These are phyloP conservation scores for Singerocomus inundabilis DNA, from an alignment of 1,284 basidiomycete species.

Conservation along the genomic window DNA sequence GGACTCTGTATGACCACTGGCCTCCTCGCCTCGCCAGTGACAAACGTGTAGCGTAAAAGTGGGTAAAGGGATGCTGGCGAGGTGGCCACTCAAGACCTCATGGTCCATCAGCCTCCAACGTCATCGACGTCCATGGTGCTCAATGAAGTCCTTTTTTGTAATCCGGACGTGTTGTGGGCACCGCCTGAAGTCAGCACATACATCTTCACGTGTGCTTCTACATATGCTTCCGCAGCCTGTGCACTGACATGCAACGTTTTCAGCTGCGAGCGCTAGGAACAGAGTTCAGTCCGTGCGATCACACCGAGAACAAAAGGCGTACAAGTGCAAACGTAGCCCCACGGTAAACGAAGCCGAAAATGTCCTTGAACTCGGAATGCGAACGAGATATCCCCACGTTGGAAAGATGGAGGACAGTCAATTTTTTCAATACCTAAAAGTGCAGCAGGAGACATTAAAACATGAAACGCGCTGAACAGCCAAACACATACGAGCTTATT, in stretches of 20 bases:
- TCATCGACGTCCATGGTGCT: slow-evolving; percentile 9
- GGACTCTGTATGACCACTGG: background rate
- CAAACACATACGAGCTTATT: slow-evolving; percentile 40
- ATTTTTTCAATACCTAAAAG: slow-evolving; percentile 44
- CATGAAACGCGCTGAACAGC: background rate
- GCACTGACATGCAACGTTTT: slow-evolving; percentile 31
- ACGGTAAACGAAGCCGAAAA: slow-evolving; percentile 51
- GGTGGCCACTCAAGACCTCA: background rate
- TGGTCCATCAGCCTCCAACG: slow-evolving; percentile 3
- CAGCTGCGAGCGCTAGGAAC: slow-evolving; percentile 39
- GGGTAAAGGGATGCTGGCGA: background rate
- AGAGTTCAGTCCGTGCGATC: background rate
- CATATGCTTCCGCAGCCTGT: slow-evolving; percentile 37
- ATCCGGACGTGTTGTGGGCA: background rate
- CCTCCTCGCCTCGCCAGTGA: background rate
- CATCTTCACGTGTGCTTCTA: slow-evolving; percentile 47
- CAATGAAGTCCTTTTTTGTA: background rate
- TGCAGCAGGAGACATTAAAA: background rate
- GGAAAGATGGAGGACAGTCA: slow-evolving; percentile 38
- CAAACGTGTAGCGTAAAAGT: background rate
- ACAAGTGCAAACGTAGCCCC: slow-evolving; percentile 58
- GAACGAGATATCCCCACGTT: slow-evolving; percentile 49
- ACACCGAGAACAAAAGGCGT: slow-evolving; percentile 18
- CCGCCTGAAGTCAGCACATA: slow-evolving; percentile 33
- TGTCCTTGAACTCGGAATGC: slow-evolving; percentile 61